Evolutionary conservation across 768 basidiomycete genomes (phyloP).

Genomic region (Mycena haematopus): DNA sequence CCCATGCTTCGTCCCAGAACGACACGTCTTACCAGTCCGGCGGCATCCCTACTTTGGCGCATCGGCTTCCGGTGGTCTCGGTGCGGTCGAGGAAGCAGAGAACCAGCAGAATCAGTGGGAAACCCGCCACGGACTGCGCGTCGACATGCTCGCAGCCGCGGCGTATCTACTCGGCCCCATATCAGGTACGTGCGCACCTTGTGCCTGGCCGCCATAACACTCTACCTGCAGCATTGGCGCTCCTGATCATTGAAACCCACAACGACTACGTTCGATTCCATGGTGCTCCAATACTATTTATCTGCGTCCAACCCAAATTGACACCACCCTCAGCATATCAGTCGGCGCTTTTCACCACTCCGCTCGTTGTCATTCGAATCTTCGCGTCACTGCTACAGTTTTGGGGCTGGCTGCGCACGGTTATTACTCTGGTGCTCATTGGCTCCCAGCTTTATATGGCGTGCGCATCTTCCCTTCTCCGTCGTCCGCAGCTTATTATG

Average conservation of each 20-base stretch:
- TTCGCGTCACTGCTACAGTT: conserved; percentile 59
- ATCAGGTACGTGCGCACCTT: conserved; percentile 57
- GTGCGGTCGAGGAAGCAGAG: conserved; percentile 47
- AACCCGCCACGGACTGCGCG: conserved; percentile 68
- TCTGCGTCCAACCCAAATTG: conserved; percentile 3
- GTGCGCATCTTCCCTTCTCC: conserved; percentile 45
- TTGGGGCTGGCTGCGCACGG: conserved; percentile 55
- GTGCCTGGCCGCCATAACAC: conserved; percentile 3
- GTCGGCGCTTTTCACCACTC: conserved; percentile 73
- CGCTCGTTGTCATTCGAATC: conserved; percentile 62
- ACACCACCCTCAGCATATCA: conserved; percentile 65
- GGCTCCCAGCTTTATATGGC: conserved; percentile 57
- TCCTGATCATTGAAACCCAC: conserved; percentile 77
- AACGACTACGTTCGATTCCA: conserved; percentile 83
- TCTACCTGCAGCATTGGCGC: conserved; percentile 54
- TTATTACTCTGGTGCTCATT: conserved; percentile 55
- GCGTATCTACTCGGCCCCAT: conserved; percentile 75
- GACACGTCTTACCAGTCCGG: conserved; percentile 74
- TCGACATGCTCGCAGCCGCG: conserved; percentile 69
- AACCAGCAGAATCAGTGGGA: conserved; percentile 67
- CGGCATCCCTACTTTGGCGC: conserved; percentile 63
- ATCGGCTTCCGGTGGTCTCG: conserved; percentile 46
- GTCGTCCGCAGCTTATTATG: conserved; percentile 14
- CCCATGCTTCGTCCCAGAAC: conserved; percentile 34
- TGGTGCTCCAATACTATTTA: conserved; percentile 49